These are phyloP conservation scores for Diaporthe citrichinensis DNA, from an alignment of 2,329 filamentous ascomycete genomes.

Conservation along the genomic window DNA sequence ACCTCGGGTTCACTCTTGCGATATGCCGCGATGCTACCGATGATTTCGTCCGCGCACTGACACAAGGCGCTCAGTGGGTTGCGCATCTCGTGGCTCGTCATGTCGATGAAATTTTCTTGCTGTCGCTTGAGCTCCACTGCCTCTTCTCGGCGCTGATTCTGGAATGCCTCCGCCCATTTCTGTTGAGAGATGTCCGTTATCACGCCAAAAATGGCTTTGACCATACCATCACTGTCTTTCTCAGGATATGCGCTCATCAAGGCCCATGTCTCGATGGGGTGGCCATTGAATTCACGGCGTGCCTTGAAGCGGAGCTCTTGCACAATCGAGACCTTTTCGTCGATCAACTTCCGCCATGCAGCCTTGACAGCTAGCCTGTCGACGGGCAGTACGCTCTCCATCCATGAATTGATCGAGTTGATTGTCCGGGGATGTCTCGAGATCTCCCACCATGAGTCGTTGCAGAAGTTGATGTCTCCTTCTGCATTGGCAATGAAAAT, in stretches of 20 bases:
- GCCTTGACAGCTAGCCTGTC: slow-evolving; percentile 71
- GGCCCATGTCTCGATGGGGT: slow-evolving; percentile 79
- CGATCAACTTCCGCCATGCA: slow-evolving; percentile 74
- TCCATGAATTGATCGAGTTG: slow-evolving; percentile 75
- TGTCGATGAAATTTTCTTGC: slow-evolving; percentile 80
- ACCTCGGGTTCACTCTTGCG: slow-evolving; percentile 43
- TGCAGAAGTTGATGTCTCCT: slow-evolving; percentile 83
- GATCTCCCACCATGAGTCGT: slow-evolving; percentile 84
- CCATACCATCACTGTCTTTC: slow-evolving; percentile 71
- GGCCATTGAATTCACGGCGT: slow-evolving; percentile 71
- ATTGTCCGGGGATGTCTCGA: slow-evolving; percentile 74
- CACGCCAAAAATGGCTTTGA: slow-evolving; percentile 84
- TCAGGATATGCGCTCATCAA: slow-evolving; percentile 84
- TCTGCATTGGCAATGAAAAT: slow-evolving; percentile 85
- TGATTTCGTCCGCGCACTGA: slow-evolving; percentile 83
- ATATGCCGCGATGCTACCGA: slow-evolving; percentile 62
- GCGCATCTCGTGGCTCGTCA: slow-evolving; percentile 82
- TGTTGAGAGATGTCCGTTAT: slow-evolving; percentile 90
- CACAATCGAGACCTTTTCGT: slow-evolving; percentile 74
- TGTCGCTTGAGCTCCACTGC: slow-evolving; percentile 84
- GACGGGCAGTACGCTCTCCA: slow-evolving; percentile 78
- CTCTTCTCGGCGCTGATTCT: slow-evolving; percentile 83
- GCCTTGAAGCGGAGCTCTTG: slow-evolving; percentile 83
- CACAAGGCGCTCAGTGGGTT: slow-evolving; percentile 82
- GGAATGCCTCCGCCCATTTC: slow-evolving; percentile 86